phyloP scores from a whole-genome alignment of 495 filamentous ascomycete species.

The Hypoxylon perforatum region DNA sequence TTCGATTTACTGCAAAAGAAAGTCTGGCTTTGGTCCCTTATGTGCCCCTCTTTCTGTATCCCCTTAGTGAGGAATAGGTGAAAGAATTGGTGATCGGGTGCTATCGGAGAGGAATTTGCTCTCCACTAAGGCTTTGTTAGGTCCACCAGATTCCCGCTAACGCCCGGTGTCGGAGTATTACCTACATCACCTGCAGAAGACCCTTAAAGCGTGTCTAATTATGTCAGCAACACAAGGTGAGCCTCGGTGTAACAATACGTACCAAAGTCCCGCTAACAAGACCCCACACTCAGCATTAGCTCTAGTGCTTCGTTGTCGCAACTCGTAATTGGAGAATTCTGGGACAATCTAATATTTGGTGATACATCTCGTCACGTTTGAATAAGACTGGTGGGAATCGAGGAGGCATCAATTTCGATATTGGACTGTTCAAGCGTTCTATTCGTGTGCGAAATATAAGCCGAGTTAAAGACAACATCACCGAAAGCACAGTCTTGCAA shows the following conservation, averaged over 20 bases:
- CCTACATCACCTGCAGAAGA: background rate
- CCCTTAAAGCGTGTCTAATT: background rate
- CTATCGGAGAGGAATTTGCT: conserved; percentile 29
- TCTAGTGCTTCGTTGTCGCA: too few relatives aligned
- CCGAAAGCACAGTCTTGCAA: background rate
- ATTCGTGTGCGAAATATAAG: background rate
- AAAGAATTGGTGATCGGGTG: conserved; percentile 25
- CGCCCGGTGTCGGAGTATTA: conserved; percentile 35
- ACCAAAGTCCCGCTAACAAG: too few relatives aligned
- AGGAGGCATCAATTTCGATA: too few relatives aligned
- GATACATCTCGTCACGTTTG: too few relatives aligned
- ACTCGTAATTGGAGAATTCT: too few relatives aligned
- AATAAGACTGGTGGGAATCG: too few relatives aligned
- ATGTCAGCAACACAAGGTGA: background rate
- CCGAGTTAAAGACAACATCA: background rate
- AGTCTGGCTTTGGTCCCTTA: too few relatives aligned
- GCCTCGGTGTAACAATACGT: conserved; percentile 3
- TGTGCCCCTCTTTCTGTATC: conserved; percentile 4
- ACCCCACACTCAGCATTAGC: background rate
- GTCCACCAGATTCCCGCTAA: conserved; percentile 7
- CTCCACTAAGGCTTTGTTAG: background rate
- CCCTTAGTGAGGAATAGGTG: background rate
- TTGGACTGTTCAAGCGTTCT: too few relatives aligned
- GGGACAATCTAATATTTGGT: too few relatives aligned
- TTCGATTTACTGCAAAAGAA: conserved; percentile 15